Conservation (phyloP, 106 monocot species). For the Amphibolis antarctica region DNA sequence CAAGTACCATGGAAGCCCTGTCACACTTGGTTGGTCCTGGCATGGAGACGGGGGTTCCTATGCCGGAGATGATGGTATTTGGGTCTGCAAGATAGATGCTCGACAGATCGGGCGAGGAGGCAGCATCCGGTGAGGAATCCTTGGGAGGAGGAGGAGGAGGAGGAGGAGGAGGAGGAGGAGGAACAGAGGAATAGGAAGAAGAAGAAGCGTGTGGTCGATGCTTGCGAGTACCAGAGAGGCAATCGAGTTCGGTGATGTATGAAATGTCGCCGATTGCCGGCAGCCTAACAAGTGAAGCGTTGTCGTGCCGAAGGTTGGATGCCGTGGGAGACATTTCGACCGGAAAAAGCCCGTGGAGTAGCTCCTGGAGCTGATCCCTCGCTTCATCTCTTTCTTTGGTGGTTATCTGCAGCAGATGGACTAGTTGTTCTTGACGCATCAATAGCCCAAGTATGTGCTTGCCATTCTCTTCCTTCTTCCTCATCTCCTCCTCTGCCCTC, state of each 20-base stretch:
- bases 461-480: conserved; percentile 6
- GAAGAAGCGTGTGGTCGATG: background rate
- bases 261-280: conserved; percentile 2
- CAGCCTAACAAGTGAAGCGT: background rate
- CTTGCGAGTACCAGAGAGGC: conserved; percentile 6
- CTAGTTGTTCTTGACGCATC: no score
- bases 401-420: background rate
- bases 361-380: conserved; percentile 5
- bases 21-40: background rate
- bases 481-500: background rate
- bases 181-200: no score
- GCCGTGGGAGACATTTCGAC: background rate
- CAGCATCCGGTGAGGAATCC: background rate
- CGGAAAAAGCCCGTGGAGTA: background rate
- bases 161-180: no score
- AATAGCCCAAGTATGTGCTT: conserved; percentile 4
- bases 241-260: conserved; percentile 8
- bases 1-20: background rate
- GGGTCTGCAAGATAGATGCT: background rate
- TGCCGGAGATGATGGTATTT: background rate
- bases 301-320: background rate
- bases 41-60: background rate
- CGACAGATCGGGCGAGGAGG: conserved; percentile 5
- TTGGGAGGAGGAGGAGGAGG: background rate
- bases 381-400: conserved; percentile 8